Base-by-base conservation (phyloP, 176 grass and related monocot species). In the Lolium multiflorum region DNA sequence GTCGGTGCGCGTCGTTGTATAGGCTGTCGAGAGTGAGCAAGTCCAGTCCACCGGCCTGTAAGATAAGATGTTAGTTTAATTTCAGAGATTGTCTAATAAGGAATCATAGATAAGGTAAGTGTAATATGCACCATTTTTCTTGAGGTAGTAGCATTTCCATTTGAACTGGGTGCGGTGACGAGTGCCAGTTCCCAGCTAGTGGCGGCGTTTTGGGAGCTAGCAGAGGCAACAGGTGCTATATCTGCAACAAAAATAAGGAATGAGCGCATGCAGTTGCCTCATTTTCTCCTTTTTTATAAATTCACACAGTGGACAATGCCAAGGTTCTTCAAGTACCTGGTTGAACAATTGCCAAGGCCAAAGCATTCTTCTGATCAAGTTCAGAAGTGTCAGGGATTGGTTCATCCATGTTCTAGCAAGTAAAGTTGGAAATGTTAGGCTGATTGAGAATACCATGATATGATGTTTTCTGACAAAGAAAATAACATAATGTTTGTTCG, bases 131-230 rank as follows among this genome's bases (percentile, higher is more conserved):
- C 97, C 93, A 98, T 78, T 88, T 92, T 92, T 59, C 89, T 94
- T 52, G 97, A 91, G 67, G 92, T 69, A 13, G 57, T 26, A 57
- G 82, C 92, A 86, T 56, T 96, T 77, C 83, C 84, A 82, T 80
- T 96, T 75, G 94, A 90, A 82, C 93, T 94, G 3, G 93, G 84
- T 37, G 87, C 65, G 1, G 92, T 86, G 31, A 98, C 79, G 6
- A 98, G 79, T 11, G 93, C 94, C 59, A 98, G 81, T 74, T 98
- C 97, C 97, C 97, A 98, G 78, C 97, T 91, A 37, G 97, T 94
- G 55, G 81, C 56, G 35, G 86, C 87, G 46, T 88, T 89, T 80
- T 91, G 82, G n/a, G 87, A 31, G 43, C 35, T 68, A 80, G 89
- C 51, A 39, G 38, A 39, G 38, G 38, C 38, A 39, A 4, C 38